Conservation (phyloP, 371 early-diverging fungal species). For the Actinomortierella wolfii region DNA sequence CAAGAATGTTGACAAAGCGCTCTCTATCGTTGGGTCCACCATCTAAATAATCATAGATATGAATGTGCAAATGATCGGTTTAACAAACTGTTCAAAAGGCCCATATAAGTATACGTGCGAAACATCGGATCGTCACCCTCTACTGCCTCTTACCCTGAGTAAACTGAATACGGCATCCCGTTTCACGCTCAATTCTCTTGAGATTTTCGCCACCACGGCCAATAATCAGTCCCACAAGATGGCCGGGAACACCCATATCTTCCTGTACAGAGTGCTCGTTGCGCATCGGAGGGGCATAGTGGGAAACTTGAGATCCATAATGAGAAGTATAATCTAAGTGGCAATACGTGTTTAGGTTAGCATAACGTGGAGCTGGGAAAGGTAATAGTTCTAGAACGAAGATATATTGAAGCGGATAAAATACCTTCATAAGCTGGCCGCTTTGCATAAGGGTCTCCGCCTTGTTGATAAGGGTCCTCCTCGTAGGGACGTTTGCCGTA, state of each 20-base stretch:
- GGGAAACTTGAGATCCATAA: conserved; percentile 46
- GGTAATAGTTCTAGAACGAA: not conserved
- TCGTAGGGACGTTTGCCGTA: conserved; percentile 37
- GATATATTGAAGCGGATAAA: not conserved
- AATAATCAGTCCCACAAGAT: conserved; percentile 84
- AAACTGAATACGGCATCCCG: conserved; percentile 77
- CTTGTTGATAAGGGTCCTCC: conserved; percentile 34
- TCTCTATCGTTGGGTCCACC: conserved; percentile 37
- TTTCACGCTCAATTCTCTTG: conserved; percentile 75
- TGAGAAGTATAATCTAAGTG: not conserved
- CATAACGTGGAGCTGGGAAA: not conserved
- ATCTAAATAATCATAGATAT: conserved; percentile 11
- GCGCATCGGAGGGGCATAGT: conserved; percentile 47
- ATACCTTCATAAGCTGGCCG: conserved; percentile 22
- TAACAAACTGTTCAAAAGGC: not conserved
- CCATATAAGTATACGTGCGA: not conserved
- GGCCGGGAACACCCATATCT: conserved; percentile 66
- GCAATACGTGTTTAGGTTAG: not conserved
- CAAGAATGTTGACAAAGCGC: conserved; percentile 39
- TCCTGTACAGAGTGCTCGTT: conserved; percentile 42
- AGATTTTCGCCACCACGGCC: conserved; percentile 85
- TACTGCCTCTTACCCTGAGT: conserved; percentile 52
- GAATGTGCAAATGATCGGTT: not conserved
- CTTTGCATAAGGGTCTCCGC: conserved; percentile 18
- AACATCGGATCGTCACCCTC: not conserved